phyloP scores from a whole-genome alignment of 495 filamentous ascomycete genomes.

The Sordaria brevicollis region DNA sequence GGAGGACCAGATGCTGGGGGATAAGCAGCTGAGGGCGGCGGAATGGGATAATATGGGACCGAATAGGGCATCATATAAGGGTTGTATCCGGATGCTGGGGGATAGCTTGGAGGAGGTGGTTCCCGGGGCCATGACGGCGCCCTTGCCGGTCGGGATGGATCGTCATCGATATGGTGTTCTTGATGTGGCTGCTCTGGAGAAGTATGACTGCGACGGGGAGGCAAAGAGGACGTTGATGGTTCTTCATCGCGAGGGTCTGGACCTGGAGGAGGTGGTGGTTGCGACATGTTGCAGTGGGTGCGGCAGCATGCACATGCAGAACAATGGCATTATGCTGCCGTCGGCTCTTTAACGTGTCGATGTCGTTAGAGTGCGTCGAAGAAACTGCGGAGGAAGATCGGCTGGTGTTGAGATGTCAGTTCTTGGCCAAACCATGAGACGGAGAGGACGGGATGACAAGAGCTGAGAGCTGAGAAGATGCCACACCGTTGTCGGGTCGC shows the following conservation, averaged over 20 bases:
- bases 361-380: background rate
- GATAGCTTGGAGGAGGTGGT: background rate
- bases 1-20: background rate
- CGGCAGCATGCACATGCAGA: background rate
- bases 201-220: background rate
- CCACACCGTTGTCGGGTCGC: background rate
- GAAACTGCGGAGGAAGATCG: background rate
- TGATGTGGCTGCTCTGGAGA: background rate
- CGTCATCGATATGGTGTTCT: background rate
- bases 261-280: background rate
- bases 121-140: background rate
- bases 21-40: background rate
- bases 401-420: background rate
- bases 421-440: background rate
- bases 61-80: background rate
- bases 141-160: background rate
- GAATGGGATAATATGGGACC: background rate
- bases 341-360: background rate
- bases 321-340: background rate
- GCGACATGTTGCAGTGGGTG: background rate
- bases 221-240: background rate
- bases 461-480: background rate
- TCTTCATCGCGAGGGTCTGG: background rate
- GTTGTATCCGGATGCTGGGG: background rate
- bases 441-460: background rate